Evolutionary conservation across 1,139 yeast genomes (phyloP).

Genomic region (Yamadazyma buinensis): DNA sequence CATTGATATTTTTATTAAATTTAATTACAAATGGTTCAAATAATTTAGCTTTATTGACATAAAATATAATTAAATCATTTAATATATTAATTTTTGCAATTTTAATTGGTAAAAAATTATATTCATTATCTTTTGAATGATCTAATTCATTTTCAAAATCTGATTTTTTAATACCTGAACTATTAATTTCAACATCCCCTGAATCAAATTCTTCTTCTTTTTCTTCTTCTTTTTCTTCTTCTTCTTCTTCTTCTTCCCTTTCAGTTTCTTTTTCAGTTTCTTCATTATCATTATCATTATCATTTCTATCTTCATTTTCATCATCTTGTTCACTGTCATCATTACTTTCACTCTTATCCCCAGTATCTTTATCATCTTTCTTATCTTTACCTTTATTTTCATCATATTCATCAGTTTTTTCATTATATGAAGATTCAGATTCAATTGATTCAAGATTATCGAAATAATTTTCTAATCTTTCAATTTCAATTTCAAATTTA

Average conservation of each 20-base stretch:
- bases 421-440: not conserved
- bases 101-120: slow-evolving; percentile 22
- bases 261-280: not conserved
- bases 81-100: slow-evolving; percentile 36
- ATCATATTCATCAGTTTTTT: not conserved
- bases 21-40: slow-evolving; percentile 49
- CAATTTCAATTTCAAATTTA: slow-evolving; percentile 40
- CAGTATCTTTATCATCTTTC: too few species aligned
- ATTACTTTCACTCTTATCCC: not conserved
- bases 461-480: slow-evolving; percentile 21
- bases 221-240: not conserved
- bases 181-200: not conserved
- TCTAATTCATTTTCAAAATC: slow-evolving; percentile 12
- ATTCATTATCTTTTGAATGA: slow-evolving; percentile 15
- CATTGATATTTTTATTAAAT: slow-evolving; percentile 28
- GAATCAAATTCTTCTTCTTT: slow-evolving; percentile 8
- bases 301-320: not conserved
- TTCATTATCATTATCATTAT: not conserved
- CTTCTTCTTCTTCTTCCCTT: not conserved
- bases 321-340: not conserved
- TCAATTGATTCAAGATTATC: slow-evolving; percentile 10
- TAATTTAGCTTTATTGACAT: slow-evolving; percentile 49
- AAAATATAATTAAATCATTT: slow-evolving; percentile 42
- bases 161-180: not conserved
- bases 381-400: not conserved